Percentiles rank a stretch among this genome's conserved stretches.
Conservation (phyloP, 495 filamentous ascomycete genomes). For the Penicillium argentinense region DNA sequence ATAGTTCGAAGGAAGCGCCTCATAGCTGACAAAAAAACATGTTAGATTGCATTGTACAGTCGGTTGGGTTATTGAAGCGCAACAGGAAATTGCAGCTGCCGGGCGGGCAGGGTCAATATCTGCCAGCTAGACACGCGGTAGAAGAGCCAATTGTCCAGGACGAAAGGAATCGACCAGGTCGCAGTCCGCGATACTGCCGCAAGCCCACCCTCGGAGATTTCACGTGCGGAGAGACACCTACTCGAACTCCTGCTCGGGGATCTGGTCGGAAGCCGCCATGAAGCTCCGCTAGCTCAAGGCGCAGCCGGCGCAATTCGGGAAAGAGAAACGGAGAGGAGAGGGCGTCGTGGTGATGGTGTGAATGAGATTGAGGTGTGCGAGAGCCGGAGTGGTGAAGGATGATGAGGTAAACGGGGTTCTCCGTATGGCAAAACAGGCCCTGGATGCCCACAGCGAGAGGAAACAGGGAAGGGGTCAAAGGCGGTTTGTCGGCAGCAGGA, state of each 20-base stretch:
- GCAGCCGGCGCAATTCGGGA: constrained; percentile 29
- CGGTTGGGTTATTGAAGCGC: background rate
- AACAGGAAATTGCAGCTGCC: background rate
- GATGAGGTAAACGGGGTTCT: constrained; percentile 26
- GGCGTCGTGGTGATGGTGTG: background rate
- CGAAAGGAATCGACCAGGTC: background rate
- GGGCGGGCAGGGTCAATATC: too few relatives aligned
- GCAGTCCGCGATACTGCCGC: background rate
- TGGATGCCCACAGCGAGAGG: constrained; percentile 7
- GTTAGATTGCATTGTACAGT: constrained; percentile 21
- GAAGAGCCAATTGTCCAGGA: background rate
- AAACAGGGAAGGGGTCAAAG: constrained; percentile 4
- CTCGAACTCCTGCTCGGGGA: constrained; percentile 46
- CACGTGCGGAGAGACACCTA: constrained; percentile 30
- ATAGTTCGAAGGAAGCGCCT: constrained; percentile 69
- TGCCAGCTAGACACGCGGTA: background rate
- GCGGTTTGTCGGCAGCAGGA: background rate
- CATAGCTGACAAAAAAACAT: constrained; percentile 50
- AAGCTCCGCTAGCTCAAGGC: constrained; percentile 40
- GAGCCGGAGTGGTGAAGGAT: constrained; percentile 6
- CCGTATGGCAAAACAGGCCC: constrained; percentile 20
- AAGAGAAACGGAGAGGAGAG: constrained; percentile 7
- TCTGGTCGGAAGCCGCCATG: constrained; percentile 43
- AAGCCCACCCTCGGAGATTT: constrained; percentile 3
- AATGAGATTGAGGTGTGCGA: constrained; percentile 4